Evolutionary conservation across 352 stramenopile genomes (phyloP).

Genomic region (Pythium sukuiense): DNA sequence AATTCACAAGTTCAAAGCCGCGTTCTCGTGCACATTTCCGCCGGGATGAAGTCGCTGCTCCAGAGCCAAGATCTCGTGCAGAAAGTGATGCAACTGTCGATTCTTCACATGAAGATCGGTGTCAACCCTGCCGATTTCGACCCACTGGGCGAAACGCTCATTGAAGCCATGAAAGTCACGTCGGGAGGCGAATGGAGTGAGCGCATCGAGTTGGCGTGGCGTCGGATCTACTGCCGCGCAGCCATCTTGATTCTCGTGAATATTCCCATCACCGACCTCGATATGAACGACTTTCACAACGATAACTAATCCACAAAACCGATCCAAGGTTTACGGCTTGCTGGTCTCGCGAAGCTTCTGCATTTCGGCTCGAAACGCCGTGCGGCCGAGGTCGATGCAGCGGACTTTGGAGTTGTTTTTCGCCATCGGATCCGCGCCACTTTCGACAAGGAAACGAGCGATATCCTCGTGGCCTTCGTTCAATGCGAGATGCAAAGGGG

Average conservation of each 20-base stretch:
- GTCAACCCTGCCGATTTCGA: constrained; percentile 70
- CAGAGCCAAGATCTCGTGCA: constrained; percentile 54
- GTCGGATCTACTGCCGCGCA: constrained; percentile 60
- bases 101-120: constrained; percentile 67
- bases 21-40: constrained; percentile 65
- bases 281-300: constrained; percentile 43
- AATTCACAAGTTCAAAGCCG: constrained; percentile 60
- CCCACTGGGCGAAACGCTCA: constrained; percentile 52
- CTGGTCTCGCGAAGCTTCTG: constrained; percentile 13
- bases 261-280: constrained; percentile 47
- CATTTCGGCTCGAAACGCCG: constrained; percentile 51
- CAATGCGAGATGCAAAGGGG: constrained; percentile 66
- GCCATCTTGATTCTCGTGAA: constrained; percentile 66
- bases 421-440: constrained; percentile 48
- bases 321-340: not conserved
- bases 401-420: constrained; percentile 61
- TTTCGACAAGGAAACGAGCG: constrained; percentile 56
- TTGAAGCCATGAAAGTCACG: constrained; percentile 59
- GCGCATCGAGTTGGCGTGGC: constrained; percentile 50
- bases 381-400: constrained; percentile 52
- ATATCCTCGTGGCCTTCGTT: constrained; percentile 64
- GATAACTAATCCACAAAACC: constrained; percentile 1
- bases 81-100: constrained; percentile 55
- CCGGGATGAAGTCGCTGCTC: constrained; percentile 61
- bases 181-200: constrained; percentile 50